Percentiles rank a stretch among this genome's conserved stretches.
These are phyloP conservation scores for Odontarrhena argentea DNA, from an alignment of 345 rosid species.

Conservation along the genomic window DNA sequence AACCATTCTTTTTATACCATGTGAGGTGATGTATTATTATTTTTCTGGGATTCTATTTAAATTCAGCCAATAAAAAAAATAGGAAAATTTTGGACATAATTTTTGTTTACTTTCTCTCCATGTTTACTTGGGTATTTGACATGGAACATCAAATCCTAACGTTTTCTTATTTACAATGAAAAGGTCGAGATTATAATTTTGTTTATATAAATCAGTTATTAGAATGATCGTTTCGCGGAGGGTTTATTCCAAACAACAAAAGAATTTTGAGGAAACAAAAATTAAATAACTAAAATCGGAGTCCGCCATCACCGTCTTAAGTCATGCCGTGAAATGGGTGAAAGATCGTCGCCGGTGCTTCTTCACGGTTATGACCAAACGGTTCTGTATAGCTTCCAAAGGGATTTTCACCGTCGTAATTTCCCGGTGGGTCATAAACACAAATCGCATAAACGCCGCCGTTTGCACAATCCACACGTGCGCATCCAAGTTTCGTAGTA, in stretches of 20 bases:
- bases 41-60: conserved; percentile 22
- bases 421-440: conserved; percentile 58
- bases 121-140: conserved; percentile 17
- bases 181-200: conserved; percentile 13
- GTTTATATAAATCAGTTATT: conserved; percentile 9
- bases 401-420: conserved; percentile 47
- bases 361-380: conserved; percentile 25
- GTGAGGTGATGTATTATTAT: conserved; percentile 32
- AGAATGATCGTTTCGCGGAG: conserved; percentile 16
- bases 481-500: conserved; percentile 48
- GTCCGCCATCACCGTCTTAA: not conserved
- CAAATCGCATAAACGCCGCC: conserved; percentile 48
- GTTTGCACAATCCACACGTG: conserved; percentile 35
- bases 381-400: conserved; percentile 32
- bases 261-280: not conserved
- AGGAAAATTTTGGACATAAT: conserved; percentile 43
- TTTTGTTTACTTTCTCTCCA: conserved; percentile 22
- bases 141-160: conserved; percentile 16
- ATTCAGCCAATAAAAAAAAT: conserved; percentile 37
- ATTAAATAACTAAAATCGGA: conserved; percentile 7
- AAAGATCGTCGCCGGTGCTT: conserved; percentile 34
- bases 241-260: not conserved
- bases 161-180: not conserved
- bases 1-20: conserved; percentile 35
- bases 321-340: not conserved